These are phyloP conservation scores for Domatiomyces catenatus DNA, from an alignment of 2,329 filamentous ascomycete genomes.

Conservation along the genomic window DNA sequence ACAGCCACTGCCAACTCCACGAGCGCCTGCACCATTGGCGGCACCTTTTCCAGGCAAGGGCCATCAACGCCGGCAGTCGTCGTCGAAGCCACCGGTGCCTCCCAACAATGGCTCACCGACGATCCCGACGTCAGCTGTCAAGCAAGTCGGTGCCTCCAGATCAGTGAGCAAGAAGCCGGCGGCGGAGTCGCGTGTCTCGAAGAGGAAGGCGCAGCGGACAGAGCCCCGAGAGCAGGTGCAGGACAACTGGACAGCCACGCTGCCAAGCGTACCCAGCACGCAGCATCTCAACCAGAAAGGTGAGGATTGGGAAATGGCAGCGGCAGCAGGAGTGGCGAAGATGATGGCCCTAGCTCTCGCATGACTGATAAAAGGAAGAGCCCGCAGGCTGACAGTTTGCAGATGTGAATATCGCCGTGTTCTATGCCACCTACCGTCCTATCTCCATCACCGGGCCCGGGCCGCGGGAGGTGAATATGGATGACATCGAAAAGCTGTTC, in stretches of 20 bases:
- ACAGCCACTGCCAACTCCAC: constrained; percentile 21
- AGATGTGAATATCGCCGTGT: constrained; percentile 81
- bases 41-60: constrained; percentile 23
- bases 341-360: not conserved
- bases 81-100: constrained; percentile 32
- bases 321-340: too few relatives aligned
- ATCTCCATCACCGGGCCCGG: constrained; percentile 77
- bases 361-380: not conserved
- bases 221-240: constrained; percentile 18
- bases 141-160: constrained; percentile 14
- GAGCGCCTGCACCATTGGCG: constrained; percentile 20
- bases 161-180: constrained; percentile 14
- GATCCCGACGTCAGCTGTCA: constrained; percentile 15
- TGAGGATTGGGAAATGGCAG: constrained; percentile 12
- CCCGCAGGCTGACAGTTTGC: constrained; percentile 5
- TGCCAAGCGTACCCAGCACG: constrained; percentile 35
- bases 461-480: constrained; percentile 54
- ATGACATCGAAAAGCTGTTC: constrained; percentile 77
- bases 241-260: constrained; percentile 21
- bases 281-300: constrained; percentile 34
- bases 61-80: constrained; percentile 34
- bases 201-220: constrained; percentile 21
- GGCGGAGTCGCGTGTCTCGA: constrained; percentile 15
- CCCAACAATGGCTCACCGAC: constrained; percentile 29
- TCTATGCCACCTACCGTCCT: constrained; percentile 91